phyloP scores from a whole-genome alignment of 2,329 filamentous ascomycete species.

The Aspergillus vadensis region DNA sequence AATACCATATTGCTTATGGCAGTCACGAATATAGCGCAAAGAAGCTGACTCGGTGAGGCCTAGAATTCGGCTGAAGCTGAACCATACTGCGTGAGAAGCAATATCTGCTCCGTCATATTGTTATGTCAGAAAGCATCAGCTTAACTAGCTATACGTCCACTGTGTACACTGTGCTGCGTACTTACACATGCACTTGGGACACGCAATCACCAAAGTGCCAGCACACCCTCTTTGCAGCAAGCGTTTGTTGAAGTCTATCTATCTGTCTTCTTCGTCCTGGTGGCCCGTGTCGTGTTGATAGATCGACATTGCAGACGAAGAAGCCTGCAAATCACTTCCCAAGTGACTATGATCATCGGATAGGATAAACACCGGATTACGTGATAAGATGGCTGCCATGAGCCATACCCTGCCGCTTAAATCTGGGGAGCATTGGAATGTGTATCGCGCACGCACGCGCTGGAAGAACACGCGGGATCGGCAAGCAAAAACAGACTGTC shows the following conservation, averaged over 20 bases:
- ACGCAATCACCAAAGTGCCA: background rate
- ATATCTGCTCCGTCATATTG: background rate
- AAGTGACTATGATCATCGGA: slow-evolving; percentile 12
- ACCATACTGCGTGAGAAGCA: background rate
- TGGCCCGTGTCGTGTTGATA: slow-evolving; percentile 3
- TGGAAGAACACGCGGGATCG: slow-evolving; percentile 14
- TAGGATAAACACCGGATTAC: slow-evolving; percentile 5
- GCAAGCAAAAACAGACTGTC: background rate
- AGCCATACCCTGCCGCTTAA: slow-evolving; percentile 4
- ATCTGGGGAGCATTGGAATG: slow-evolving; percentile 21
- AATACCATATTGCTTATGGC: no score
- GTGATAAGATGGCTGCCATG: slow-evolving; percentile 5
- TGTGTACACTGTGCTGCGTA: background rate
- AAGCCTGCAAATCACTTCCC: slow-evolving; percentile 14
- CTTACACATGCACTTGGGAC: background rate
- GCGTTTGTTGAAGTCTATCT: background rate
- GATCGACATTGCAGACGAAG: slow-evolving; percentile 18
- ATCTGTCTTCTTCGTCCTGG: background rate
- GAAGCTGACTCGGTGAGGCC: background rate
- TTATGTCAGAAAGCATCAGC: background rate
- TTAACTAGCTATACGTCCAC: background rate
- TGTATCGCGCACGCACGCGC: slow-evolving; percentile 13
- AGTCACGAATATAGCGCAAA: no score
- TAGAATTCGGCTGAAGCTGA: background rate
- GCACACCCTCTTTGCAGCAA: background rate